Base-by-base conservation (phyloP, 2,329 filamentous ascomycete species). In the Exutisphaerella laricina region DNA sequence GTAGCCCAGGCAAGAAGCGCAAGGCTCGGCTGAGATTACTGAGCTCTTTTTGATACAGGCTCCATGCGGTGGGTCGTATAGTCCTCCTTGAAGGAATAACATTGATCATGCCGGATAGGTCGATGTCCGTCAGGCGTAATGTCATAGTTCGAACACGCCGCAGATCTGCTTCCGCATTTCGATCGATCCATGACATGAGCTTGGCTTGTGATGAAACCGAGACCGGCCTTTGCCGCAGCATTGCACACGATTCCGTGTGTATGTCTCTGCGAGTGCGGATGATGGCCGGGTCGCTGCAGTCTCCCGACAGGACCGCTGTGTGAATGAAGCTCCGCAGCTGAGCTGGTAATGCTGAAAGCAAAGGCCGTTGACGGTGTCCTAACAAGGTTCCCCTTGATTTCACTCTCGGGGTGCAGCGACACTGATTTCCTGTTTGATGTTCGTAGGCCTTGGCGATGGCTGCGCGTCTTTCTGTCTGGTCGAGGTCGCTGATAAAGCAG, bases 11-110 rank as follows among this genome's bases (percentile, higher is more conserved):
- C 21, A 60, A 23, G 5, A 43, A 34, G 9, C 28, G 42, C 4
- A 61, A 20, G 1, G 53, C 51, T 10, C 44, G 18, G 13, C 56
- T 51, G 4, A 61, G 45, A 9, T 35, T 41, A 21, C 52, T 37
- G 4, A 61, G 49, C 16, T 61, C 57, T 10, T 44, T 18, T 23
- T 56, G 49, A 41, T 60, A 60, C 31, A 61, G 36, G 8, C 39
- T 31, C 56, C 52, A 60, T 5, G 49, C 52, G n/a, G 35, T 51
- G 9, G 39, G 32, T 5, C 38, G 13, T 3, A 26, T 17, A 34
- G 43, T n/a, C 22, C 13, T 34, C 37, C 22, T 38, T 31, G 17
- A 34, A 4, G 38, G 30, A 5, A n/a, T 41, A 5, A 30, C 7
- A 30, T 54, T 33, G 21, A 58, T 45, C 7, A 59, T 35, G 3